Conservation (phyloP, 2,329 filamentous ascomycete species). For the Pseudopyrenochaeta lycopersici region DNA sequence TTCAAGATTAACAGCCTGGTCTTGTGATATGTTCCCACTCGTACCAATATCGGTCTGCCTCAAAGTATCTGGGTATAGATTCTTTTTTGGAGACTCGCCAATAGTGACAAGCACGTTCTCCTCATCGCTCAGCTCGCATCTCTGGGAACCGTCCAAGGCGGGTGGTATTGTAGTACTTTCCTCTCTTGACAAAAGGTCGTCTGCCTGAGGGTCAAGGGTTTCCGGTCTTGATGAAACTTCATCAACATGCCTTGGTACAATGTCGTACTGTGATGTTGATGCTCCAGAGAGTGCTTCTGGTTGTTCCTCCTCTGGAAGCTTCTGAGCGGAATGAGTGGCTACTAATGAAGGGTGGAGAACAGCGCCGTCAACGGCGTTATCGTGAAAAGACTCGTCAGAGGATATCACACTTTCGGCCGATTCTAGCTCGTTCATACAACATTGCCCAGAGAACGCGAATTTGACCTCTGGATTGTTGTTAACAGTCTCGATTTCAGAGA, state of each 20-base stretch:
- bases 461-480: not conserved
- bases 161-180: not conserved
- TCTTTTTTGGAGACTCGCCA: not conserved
- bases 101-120: not conserved
- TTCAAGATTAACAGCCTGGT: not conserved
- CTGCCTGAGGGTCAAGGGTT: not conserved
- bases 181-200: not conserved
- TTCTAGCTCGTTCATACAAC: conserved; percentile 1
- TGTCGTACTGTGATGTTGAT: not conserved
- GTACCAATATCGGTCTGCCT: not conserved
- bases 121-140: not conserved
- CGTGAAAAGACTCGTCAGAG: not conserved
- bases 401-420: conserved; percentile 5
- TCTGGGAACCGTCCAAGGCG: not conserved
- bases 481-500: conserved; percentile 1
- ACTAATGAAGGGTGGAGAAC: not conserved
- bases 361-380: not conserved
- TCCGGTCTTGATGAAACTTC: not conserved
- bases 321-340: not conserved
- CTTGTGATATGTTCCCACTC: not conserved
- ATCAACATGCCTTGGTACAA: not conserved
- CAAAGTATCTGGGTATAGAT: not conserved
- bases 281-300: not conserved
- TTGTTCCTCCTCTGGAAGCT: not conserved
- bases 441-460: conserved; percentile 1